Base-by-base conservation (phyloP, 2,329 filamentous ascomycete genomes). In the Exserohilum turcica region DNA sequence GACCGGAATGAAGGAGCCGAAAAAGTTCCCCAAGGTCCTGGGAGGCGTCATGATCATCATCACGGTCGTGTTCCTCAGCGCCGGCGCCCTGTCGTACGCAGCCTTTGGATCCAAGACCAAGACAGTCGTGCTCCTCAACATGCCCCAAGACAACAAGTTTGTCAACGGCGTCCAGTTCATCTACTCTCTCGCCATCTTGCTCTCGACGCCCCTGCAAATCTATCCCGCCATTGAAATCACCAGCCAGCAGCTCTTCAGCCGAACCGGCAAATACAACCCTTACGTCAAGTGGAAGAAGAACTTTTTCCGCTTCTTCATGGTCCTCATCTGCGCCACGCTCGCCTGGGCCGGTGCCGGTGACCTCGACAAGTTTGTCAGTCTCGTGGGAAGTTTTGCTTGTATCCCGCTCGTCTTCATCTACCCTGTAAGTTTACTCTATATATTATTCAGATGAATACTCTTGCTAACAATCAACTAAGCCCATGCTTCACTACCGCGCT, bases 281-380 rank as follows among this genome's bases (percentile, higher is more conserved):
- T 94, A 91, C 71, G 96, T 99, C 80, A 99, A 99, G 80, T 99
- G 94, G 94, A 90, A 97, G 82, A 99, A 99, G 86, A 99, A 99
- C 66, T 80, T 89, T 29, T 99, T 96, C 80, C 88, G 94, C 48
- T 99, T 97, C 81, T 87, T 93, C 70, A 86, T 97, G 58, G 94
- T 97, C 44, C 84, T 90, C 67, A 76, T 94, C 19, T 97, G 94
- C 69, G 90, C 92, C 0, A 77, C 86, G 53, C 89, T 99, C 61
- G 93, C 93, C 1, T 99, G 92, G 91, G 86, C 88, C 38, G 94
- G 94, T 57, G 93, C 94, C 3, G 90, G 91, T 63, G 88, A 97
- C 76, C 79, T 99, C 48, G 94, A 99, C 79, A 97, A 97, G 76
- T 99, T 99, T 74, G 95, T 99, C 28, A 89, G 92, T 18, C 82